A percentile compares a stretch with the other conserved stretches of the same genome.
Evolutionary conservation across 2,329 filamentous ascomycete genomes (phyloP).

Genomic region (Zymoseptoria passerinii): DNA sequence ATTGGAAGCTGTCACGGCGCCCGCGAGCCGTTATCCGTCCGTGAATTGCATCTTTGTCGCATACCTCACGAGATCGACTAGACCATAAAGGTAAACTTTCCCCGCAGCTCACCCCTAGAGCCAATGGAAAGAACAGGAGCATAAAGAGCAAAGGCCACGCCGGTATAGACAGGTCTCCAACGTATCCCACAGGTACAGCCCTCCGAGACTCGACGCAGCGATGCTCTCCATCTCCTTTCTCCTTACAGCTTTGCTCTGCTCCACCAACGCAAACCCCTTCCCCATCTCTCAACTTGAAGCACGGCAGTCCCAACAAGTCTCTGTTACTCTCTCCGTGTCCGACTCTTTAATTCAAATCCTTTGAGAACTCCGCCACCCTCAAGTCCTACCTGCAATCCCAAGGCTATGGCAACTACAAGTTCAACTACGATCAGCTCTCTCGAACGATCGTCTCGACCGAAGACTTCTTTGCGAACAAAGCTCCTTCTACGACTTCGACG

Average conservation of each 20-base stretch:
- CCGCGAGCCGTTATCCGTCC: neutral
- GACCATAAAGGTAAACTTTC: neutral
- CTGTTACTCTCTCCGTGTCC: conserved; percentile 5
- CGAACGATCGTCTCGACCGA: conserved; percentile 4
- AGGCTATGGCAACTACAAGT: conserved; percentile 8
- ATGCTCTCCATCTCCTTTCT: neutral
- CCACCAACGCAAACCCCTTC: neutral
- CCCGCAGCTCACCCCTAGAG: neutral
- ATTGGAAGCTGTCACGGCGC: neutral
- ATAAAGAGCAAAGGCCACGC: neutral
- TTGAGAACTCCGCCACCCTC: conserved; percentile 7
- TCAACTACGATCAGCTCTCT: conserved; percentile 8
- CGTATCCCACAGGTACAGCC: neutral
- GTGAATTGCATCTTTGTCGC: neutral
- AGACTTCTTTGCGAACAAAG: conserved; percentile 5
- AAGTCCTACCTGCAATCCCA: conserved; percentile 3
- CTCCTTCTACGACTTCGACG: conserved; percentile 2
- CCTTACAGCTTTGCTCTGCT: neutral
- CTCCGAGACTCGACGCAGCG: neutral
- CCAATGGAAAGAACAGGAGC: neutral
- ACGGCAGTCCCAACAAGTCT: conserved; percentile 5
- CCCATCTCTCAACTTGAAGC: neutral
- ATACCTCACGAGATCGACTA: neutral
- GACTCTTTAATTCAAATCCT: conserved; percentile 6
- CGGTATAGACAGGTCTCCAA: neutral